Conservation (phyloP, 2,329 filamentous ascomycete species). For the Penicillium sclerotigenum region DNA sequence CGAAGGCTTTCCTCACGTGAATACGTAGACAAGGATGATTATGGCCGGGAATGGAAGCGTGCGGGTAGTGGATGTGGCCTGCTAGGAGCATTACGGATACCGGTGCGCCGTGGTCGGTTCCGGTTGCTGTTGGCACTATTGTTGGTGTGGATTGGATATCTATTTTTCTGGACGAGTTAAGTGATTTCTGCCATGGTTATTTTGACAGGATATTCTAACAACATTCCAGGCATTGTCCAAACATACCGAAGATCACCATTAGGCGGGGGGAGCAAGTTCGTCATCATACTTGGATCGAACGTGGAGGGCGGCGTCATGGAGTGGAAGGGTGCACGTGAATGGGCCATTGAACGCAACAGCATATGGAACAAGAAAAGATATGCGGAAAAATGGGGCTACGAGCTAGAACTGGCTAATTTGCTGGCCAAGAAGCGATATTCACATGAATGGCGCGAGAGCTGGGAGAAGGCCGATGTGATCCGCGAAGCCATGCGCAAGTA, state of each 20-base stretch:
- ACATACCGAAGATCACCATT: slow-evolving; percentile 69
- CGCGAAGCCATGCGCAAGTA: slow-evolving; percentile 88
- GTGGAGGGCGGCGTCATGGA: slow-evolving; percentile 97
- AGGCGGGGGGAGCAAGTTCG: slow-evolving; percentile 84
- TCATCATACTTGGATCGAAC: slow-evolving; percentile 90
- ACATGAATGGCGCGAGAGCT: slow-evolving; percentile 98
- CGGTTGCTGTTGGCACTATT: slow-evolving; percentile 59
- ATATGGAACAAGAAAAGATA: slow-evolving; percentile 94
- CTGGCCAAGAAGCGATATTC: slow-evolving; percentile 98
- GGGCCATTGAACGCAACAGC: slow-evolving; percentile 96
- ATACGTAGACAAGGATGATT: slow-evolving; percentile 71
- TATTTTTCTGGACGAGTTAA: slow-evolving; percentile 75
- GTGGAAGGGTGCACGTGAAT: slow-evolving; percentile 95
- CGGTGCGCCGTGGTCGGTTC: slow-evolving; percentile 65
- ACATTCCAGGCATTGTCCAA: slow-evolving; percentile 50
- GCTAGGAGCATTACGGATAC: slow-evolving; percentile 40
- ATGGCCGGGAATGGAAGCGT: slow-evolving; percentile 52
- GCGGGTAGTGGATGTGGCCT: slow-evolving; percentile 30
- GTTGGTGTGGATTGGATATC: slow-evolving; percentile 58
- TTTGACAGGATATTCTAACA: slow-evolving; percentile 30
- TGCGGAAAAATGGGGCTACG: slow-evolving; percentile 82
- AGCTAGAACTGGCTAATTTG: slow-evolving; percentile 96
- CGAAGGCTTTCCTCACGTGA: slow-evolving; percentile 43
- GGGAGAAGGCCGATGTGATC: slow-evolving; percentile 97
- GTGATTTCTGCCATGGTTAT: slow-evolving; percentile 33